Percentiles rank a stretch among this genome's conserved stretches.
Conservation (phyloP, 768 basidiomycete species). For the Serendipita sp. region DNA sequence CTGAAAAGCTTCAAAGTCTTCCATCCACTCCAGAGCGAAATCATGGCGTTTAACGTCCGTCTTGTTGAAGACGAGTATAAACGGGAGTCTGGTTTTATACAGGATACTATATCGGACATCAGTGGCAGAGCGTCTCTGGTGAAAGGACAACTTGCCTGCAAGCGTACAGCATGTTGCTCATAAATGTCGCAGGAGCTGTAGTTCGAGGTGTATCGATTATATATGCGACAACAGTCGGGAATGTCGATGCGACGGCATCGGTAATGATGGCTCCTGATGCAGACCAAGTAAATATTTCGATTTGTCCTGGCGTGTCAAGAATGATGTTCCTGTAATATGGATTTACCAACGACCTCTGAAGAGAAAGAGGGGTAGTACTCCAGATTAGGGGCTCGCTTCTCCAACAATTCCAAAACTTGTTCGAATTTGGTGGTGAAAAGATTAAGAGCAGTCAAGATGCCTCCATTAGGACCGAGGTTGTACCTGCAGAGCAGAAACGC, state of each 20-base stretch:
- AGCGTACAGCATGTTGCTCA: constrained; percentile 99
- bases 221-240: constrained; percentile 92
- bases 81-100: constrained; percentile 95
- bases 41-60: constrained; percentile 75
- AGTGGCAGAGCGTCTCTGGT: constrained; percentile 1
- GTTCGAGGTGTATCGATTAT: constrained; percentile 95
- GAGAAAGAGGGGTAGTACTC: constrained; percentile 41
- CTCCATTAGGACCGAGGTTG: constrained; percentile 95
- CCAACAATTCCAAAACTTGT: constrained; percentile 80
- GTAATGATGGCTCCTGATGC: constrained; percentile 98
- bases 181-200: constrained; percentile 90
- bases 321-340: constrained; percentile 58
- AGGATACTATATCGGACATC: constrained; percentile 45
- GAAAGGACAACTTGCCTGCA: constrained; percentile 49
- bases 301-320: constrained; percentile 95
- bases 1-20: constrained; percentile 93
- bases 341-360: constrained; percentile 1
- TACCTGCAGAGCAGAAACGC: constrained; percentile 38
- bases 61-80: constrained; percentile 97
- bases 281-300: constrained; percentile 99
- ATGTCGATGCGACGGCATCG: constrained; percentile 81
- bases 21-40: constrained; percentile 97
- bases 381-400: constrained; percentile 74
- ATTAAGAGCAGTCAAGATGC: constrained; percentile 92
- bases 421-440: constrained; percentile 98